These are phyloP conservation scores for Firmiana major DNA, from an alignment of 345 rosid species.

Conservation along the genomic window DNA sequence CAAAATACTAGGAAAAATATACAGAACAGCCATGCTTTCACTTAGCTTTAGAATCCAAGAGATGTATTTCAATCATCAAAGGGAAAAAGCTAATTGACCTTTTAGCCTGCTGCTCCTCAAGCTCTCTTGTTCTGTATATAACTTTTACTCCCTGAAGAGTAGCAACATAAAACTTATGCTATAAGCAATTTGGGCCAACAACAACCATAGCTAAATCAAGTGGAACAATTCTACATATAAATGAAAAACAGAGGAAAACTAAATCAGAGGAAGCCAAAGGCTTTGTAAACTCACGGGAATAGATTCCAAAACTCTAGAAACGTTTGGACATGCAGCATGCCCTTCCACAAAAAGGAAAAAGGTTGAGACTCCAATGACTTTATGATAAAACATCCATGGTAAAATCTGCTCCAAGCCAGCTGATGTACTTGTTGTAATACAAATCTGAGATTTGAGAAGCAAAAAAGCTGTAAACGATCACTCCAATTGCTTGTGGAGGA, in stretches of 20 bases:
- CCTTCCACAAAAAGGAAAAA: conserved; percentile 96
- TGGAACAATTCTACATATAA: background rate
- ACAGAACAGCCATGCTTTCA: background rate
- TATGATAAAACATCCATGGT: conserved; percentile 97
- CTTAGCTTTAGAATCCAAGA: conserved; percentile 19
- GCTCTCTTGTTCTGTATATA: conserved; percentile 75
- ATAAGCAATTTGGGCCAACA: conserved; percentile 8
- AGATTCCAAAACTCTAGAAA: conserved; percentile 74
- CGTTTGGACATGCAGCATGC: conserved; percentile 78
- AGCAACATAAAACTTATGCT: conserved; percentile 15
- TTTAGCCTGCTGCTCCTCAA: conserved; percentile 89
- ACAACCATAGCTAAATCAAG: background rate
- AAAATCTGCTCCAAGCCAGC: conserved; percentile 93
- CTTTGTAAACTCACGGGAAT: conserved; percentile 57
- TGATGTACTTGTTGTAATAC: conserved; percentile 84
- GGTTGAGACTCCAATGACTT: conserved; percentile 84
- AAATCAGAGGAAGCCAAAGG: background rate
- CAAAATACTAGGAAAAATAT: background rate
- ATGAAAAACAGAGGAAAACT: conserved; percentile 12
- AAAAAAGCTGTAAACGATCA: background rate
- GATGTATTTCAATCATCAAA: conserved; percentile 9
- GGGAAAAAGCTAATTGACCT: conserved; percentile 40
- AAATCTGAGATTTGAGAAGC: conserved; percentile 45
- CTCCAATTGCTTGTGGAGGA: background rate
- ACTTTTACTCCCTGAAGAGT: conserved; percentile 73